Conservation (phyloP, 1,139 yeast genomes). For the Taiozyma sp. region DNA sequence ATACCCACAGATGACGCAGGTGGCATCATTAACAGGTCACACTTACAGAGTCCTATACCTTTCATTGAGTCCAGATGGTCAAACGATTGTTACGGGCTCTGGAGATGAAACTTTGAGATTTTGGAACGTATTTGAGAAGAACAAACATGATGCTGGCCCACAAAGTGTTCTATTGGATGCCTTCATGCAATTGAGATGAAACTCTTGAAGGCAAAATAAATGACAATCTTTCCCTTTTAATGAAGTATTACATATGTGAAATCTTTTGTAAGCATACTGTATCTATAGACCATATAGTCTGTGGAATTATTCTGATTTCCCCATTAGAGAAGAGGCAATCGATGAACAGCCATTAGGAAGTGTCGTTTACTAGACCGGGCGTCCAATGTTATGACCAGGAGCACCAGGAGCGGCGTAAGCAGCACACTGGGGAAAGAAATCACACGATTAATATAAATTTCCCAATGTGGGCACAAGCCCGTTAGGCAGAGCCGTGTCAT, state of each 20-base stretch:
- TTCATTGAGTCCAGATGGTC: constrained; percentile 95
- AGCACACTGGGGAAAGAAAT: not conserved
- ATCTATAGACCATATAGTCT: too few relatives aligned
- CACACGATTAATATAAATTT: not conserved
- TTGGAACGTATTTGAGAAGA: constrained; percentile 89
- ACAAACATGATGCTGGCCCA: constrained; percentile 51
- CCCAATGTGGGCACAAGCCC: too few relatives aligned
- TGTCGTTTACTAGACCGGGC: too few relatives aligned
- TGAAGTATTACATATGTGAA: not conserved
- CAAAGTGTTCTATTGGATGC: constrained; percentile 69
- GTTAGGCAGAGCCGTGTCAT: too few relatives aligned
- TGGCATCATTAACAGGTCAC: constrained; percentile 92
- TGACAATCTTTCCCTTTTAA: not conserved
- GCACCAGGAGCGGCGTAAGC: too few relatives aligned
- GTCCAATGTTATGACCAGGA: too few relatives aligned
- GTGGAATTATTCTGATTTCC: too few relatives aligned
- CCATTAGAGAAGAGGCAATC: too few relatives aligned
- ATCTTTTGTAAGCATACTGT: too few relatives aligned
- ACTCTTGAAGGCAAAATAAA: not conserved
- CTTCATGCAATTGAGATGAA: constrained; percentile 64
- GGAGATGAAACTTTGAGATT: constrained; percentile 95
- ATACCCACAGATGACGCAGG: constrained; percentile 87
- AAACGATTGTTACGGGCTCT: constrained; percentile 97
- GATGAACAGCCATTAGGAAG: too few relatives aligned
- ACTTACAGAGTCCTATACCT: constrained; percentile 88